A percentile compares a stretch with the other conserved stretches of the same genome.
phyloP scores from a whole-genome alignment of 2,329 filamentous ascomycete genomes.

The Venturia carpophila region DNA sequence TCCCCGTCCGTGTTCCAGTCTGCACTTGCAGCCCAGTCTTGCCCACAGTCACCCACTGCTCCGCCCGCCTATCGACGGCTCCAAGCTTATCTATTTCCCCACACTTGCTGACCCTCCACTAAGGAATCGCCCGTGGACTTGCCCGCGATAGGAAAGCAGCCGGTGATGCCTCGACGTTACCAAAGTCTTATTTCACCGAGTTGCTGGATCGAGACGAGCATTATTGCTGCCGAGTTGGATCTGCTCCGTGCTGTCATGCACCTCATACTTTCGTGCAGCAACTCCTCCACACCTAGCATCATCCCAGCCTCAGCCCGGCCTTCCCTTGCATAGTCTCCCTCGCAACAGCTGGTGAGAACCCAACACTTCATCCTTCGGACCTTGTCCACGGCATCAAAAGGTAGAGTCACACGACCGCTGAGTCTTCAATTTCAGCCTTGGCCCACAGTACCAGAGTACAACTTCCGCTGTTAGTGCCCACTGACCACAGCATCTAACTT shows the following conservation, averaged over 20 bases:
- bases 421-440: too few relatives aligned
- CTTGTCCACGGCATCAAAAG: background rate
- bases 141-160: background rate
- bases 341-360: background rate
- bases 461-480: too few relatives aligned
- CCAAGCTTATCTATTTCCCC: conserved; percentile 1
- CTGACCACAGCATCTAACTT: background rate
- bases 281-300: background rate
- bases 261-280: conserved; percentile 1
- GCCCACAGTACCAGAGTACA: too few relatives aligned
- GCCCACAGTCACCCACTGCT: too few relatives aligned
- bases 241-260: too few relatives aligned
- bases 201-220: background rate
- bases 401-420: background rate
- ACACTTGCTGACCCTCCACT: background rate
- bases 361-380: background rate
- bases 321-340: background rate
- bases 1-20: too few relatives aligned
- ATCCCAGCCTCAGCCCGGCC: background rate
- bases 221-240: too few relatives aligned
- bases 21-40: too few relatives aligned
- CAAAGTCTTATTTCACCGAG: background rate
- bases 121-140: background rate
- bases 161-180: background rate
- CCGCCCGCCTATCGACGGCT: background rate